phyloP scores from a whole-genome alignment of 768 basidiomycete species.

The Kwoniella bestiolae region DNA sequence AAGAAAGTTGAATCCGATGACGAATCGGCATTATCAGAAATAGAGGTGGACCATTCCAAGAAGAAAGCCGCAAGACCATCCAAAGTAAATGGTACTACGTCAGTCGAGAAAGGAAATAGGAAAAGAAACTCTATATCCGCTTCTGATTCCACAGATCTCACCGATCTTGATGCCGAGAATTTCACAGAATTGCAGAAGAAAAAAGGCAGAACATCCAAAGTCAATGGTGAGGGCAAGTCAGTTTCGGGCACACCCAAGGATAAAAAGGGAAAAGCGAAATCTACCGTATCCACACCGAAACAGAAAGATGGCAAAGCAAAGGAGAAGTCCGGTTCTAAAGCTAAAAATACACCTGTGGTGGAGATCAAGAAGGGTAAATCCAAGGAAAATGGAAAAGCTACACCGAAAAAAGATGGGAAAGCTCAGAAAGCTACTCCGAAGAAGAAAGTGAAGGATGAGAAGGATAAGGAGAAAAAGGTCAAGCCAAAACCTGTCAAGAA shows the following conservation, averaged over 20 bases:
- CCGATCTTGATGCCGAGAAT: background rate
- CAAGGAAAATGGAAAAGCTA: background rate
- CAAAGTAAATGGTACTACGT: background rate
- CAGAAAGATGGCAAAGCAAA: background rate
- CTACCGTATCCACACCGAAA: background rate
- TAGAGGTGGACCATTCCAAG: background rate
- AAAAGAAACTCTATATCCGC: background rate
- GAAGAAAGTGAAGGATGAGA: conserved; percentile 10
- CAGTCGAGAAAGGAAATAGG: background rate
- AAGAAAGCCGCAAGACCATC: background rate
- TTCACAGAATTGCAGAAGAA: background rate
- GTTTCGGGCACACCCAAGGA: background rate
- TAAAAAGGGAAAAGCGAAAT: background rate
- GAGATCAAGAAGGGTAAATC: conserved; percentile 1
- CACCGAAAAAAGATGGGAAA: background rate
- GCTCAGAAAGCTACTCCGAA: conserved; percentile 1
- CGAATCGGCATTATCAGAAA: background rate
- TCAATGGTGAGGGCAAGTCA: background rate
- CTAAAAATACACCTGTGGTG: conserved; percentile 9
- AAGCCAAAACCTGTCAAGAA: conserved; percentile 16
- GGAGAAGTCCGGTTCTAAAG: background rate
- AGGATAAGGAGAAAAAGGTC: conserved; percentile 12
- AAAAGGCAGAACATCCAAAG: conserved; percentile 1
- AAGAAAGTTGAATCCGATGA: background rate
- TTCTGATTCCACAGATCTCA: background rate